Conservation (phyloP, 1,139 yeast species). For the Saccharomyces hybrid region DNA sequence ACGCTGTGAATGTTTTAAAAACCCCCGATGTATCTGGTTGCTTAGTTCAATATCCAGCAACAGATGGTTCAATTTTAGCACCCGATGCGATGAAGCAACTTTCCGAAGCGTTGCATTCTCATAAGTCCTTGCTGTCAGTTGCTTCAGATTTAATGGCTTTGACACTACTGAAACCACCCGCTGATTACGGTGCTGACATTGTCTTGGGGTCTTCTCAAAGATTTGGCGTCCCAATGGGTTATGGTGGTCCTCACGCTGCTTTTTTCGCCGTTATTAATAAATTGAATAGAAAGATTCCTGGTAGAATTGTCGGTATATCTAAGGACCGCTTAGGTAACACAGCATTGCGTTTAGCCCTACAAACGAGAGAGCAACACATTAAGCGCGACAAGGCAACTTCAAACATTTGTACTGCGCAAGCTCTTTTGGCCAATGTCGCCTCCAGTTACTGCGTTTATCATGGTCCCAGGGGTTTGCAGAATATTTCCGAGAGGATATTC, state of each 20-base stretch:
- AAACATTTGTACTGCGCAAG: slow-evolving; percentile 96
- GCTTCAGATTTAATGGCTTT: slow-evolving; percentile 89
- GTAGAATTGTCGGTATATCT: slow-evolving; percentile 88
- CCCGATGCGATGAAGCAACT: slow-evolving; percentile 43
- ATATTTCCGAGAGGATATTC: slow-evolving; percentile 72
- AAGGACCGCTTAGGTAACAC: slow-evolving; percentile 85
- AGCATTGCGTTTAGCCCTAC: slow-evolving; percentile 87
- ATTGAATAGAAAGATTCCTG: slow-evolving; percentile 89
- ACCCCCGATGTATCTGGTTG: slow-evolving; percentile 59
- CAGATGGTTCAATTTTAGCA: slow-evolving; percentile 65
- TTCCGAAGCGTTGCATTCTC: slow-evolving; percentile 57
- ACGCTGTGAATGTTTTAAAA: slow-evolving; percentile 4
- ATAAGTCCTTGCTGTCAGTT: slow-evolving; percentile 74
- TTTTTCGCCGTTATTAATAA: slow-evolving; percentile 82
- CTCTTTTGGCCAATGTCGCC: slow-evolving; percentile 87
- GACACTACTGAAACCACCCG: slow-evolving; percentile 77
- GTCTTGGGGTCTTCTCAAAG: slow-evolving; percentile 91
- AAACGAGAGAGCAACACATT: slow-evolving; percentile 96
- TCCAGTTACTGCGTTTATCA: slow-evolving; percentile 96
- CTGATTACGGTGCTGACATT: slow-evolving; percentile 83
- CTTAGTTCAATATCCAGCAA: slow-evolving; percentile 82
- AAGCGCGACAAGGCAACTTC: slow-evolving; percentile 97
- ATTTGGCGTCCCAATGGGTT: slow-evolving; percentile 96
- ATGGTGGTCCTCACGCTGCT: slow-evolving; percentile 99
- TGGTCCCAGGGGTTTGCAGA: slow-evolving; percentile 82